Conservation (phyloP, 2,329 filamentous ascomycete species). For the Onygenales sp. region DNA sequence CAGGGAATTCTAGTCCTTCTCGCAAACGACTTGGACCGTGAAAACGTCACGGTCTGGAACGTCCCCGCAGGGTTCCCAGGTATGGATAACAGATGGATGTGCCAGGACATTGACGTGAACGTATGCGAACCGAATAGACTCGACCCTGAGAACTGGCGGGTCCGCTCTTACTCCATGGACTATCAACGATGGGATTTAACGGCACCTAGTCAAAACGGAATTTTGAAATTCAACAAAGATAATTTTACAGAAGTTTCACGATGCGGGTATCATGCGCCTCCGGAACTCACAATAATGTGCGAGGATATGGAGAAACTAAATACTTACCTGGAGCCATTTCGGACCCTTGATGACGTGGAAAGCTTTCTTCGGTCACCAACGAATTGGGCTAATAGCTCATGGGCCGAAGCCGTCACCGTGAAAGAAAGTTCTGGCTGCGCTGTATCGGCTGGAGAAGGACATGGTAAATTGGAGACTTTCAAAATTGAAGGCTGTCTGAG, state of each 20-base stretch:
- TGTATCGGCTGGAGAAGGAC: neutral
- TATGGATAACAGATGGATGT: neutral
- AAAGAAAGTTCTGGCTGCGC: neutral
- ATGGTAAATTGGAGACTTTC: neutral
- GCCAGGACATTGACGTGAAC: neutral
- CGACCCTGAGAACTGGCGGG: slow-evolving; percentile 1
- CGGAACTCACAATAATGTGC: neutral
- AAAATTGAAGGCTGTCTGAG: neutral
- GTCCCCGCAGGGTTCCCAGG: neutral
- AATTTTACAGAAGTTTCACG: neutral
- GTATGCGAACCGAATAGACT: neutral
- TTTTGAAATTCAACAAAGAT: neutral
- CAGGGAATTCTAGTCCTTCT: neutral
- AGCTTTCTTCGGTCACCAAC: neutral
- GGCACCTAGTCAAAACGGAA: neutral
- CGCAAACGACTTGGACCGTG: neutral
- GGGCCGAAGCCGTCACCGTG: neutral
- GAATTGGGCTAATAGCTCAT: slow-evolving; percentile 1
- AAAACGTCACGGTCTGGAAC: neutral
- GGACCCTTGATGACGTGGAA: neutral
- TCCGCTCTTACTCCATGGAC: neutral
- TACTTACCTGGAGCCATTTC: neutral
- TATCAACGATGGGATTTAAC: neutral
- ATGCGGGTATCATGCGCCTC: neutral
- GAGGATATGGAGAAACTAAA: neutral